Conservation (phyloP, 345 rosid species). For the Moricandia moricandioides region DNA sequence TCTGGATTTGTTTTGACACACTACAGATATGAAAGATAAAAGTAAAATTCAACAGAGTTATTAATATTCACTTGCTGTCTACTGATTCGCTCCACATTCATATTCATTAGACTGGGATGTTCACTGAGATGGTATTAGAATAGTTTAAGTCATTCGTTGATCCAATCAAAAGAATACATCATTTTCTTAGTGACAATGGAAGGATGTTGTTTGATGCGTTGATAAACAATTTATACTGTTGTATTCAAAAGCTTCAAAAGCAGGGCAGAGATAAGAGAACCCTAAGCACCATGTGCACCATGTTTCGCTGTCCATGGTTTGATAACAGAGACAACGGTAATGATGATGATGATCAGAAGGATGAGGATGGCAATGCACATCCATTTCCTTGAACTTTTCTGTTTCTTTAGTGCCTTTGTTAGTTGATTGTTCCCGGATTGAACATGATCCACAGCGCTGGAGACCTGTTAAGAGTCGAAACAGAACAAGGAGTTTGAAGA, state of each 20-base stretch:
- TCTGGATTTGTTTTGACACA: constrained; percentile 29
- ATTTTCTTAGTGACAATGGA: constrained; percentile 11
- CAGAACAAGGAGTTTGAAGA: background rate
- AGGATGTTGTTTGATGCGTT: background rate
- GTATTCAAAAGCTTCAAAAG: constrained; percentile 27
- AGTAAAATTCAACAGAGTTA: constrained; percentile 10
- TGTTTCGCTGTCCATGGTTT: constrained; percentile 78
- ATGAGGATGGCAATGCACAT: constrained; percentile 84
- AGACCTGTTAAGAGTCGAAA: constrained; percentile 49
- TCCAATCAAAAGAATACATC: constrained; percentile 25
- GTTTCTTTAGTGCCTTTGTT: constrained; percentile 65
- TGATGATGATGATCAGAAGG: constrained; percentile 69
- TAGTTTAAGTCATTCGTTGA: constrained; percentile 1
- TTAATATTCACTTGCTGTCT: background rate
- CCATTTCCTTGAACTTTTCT: constrained; percentile 87
- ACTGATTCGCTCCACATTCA: background rate
- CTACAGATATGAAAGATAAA: constrained; percentile 30
- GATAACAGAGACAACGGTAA: constrained; percentile 60
- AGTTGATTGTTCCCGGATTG: constrained; percentile 75
- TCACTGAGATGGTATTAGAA: constrained; percentile 1
- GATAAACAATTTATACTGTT: constrained; percentile 9
- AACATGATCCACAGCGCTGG: constrained; percentile 89
- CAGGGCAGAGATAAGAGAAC: constrained; percentile 7
- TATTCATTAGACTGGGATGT: background rate
- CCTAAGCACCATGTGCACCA: constrained; percentile 53